A percentile compares a stretch with the other conserved stretches of the same genome.
Conservation (phyloP, 169 alveolate genomes). For the Babesia bovis region DNA sequence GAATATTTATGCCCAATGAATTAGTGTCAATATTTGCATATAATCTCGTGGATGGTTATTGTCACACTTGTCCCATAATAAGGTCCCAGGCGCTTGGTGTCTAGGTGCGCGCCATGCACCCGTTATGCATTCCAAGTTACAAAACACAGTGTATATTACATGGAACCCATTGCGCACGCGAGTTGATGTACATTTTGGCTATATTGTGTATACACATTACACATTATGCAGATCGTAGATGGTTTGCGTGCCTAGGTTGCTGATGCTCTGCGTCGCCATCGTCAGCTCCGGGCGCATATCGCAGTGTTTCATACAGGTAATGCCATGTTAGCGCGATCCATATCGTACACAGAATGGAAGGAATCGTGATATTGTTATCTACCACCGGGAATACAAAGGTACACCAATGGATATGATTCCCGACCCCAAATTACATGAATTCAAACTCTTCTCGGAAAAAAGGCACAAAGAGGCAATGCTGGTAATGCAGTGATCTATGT, state of each 20-base stretch:
- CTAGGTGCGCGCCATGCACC: no score
- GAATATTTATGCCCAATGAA: no score
- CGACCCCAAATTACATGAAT: not conserved
- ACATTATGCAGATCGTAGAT: conserved; percentile 25
- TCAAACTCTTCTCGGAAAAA: conserved; percentile 67
- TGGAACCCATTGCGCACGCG: no score
- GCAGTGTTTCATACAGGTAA: conserved; percentile 7
- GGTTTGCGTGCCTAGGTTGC: not conserved
- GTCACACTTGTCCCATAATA: no score
- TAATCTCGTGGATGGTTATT: no score
- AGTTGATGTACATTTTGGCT: not conserved
- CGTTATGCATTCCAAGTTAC: no score
- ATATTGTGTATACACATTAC: not conserved
- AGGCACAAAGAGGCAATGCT: conserved; percentile 78
- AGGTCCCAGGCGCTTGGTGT: no score
- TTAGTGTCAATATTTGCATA: no score
- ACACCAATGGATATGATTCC: not conserved
- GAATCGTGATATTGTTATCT: no score
- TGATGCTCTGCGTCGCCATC: conserved; percentile 21
- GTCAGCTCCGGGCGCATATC: not conserved
- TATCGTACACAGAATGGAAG: no score
- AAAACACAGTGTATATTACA: no score
- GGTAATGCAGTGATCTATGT: conserved; percentile 37
- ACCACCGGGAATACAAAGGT: not conserved
- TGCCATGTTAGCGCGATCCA: no score